Evolutionary conservation across 805 yeast species (phyloP).

Genomic region (Komagataella phaffii): DNA sequence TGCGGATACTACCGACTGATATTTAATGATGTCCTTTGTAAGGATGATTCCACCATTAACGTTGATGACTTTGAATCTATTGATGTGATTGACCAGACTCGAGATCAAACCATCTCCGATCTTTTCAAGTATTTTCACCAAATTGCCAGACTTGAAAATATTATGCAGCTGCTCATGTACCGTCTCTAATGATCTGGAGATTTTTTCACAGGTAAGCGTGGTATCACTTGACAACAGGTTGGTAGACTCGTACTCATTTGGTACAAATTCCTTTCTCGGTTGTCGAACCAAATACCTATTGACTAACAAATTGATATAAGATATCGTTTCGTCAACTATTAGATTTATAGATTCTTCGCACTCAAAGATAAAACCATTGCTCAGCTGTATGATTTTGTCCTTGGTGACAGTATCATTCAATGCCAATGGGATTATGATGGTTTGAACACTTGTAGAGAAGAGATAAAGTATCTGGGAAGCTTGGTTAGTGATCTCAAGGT

Average conservation of each 20-base stretch:
- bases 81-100: conserved; percentile 56
- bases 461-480: conserved; percentile 50
- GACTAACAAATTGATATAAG: conserved; percentile 37
- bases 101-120: conserved; percentile 47
- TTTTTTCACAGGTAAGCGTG: conserved; percentile 57
- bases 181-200: conserved; percentile 29
- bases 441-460: conserved; percentile 59
- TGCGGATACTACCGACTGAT: conserved; percentile 51
- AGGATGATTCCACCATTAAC: conserved; percentile 74
- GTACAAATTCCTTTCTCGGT: conserved; percentile 57
- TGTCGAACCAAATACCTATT: conserved; percentile 44
- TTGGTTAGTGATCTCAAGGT: conserved; percentile 33
- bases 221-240: conserved; percentile 30
- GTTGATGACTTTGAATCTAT: conserved; percentile 52
- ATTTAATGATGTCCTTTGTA: conserved; percentile 71
- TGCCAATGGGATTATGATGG: conserved; percentile 65
- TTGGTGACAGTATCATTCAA: conserved; percentile 42
- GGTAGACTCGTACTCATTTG: conserved; percentile 19
- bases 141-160: conserved; percentile 23
- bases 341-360: conserved; percentile 56
- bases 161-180: conserved; percentile 2
- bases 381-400: conserved; percentile 42
- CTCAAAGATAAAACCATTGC: conserved; percentile 45
- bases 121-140: conserved; percentile 18
- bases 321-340: conserved; percentile 45